Percentiles rank a stretch among this genome's conserved stretches.
These are phyloP conservation scores for Diplodia mutila DNA, from an alignment of 2,329 filamentous ascomycete species.

Conservation along the genomic window DNA sequence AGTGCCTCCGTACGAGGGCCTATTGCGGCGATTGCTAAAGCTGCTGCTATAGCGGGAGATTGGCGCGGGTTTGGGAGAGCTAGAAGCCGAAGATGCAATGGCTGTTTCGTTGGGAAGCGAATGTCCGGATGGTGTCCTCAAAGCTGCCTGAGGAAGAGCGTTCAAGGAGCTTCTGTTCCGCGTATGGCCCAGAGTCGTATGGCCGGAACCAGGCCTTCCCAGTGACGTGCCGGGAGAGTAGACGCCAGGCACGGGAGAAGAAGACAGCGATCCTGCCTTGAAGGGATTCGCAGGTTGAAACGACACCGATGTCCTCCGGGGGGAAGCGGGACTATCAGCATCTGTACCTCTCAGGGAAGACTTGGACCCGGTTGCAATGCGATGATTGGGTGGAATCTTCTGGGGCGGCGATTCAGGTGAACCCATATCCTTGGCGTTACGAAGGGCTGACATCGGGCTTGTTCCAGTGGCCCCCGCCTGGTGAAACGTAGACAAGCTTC, in stretches of 20 bases:
- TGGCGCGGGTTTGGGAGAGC: slow-evolving; percentile 77
- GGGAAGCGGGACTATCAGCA: slow-evolving; percentile 47
- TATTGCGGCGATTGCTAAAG: slow-evolving; percentile 81
- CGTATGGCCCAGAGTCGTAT: slow-evolving; percentile 49
- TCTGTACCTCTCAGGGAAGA: slow-evolving; percentile 57
- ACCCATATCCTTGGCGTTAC: slow-evolving; percentile 64
- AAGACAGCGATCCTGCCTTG: slow-evolving; percentile 93
- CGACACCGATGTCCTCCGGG: slow-evolving; percentile 78
- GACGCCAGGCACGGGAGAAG: slow-evolving; percentile 69
- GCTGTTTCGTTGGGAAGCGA: slow-evolving; percentile 61
- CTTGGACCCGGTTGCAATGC: slow-evolving; percentile 53
- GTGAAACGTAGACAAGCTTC: slow-evolving; percentile 87
- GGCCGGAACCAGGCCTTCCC: slow-evolving; percentile 38
- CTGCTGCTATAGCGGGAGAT: slow-evolving; percentile 91
- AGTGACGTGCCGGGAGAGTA: slow-evolving; percentile 58
- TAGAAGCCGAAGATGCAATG: slow-evolving; percentile 67
- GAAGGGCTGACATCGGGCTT: slow-evolving; percentile 83
- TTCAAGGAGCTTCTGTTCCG: slow-evolving; percentile 74
- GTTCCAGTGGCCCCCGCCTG: slow-evolving; percentile 75
- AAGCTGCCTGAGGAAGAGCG: slow-evolving; percentile 73
- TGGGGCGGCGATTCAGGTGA: slow-evolving; percentile 56
- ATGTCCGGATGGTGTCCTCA: slow-evolving; percentile 63
- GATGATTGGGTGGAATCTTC: slow-evolving; percentile 51
- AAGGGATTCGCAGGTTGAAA: slow-evolving; percentile 77
- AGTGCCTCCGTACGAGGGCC: slow-evolving; percentile 74